These are phyloP conservation scores for Loxodes magnus DNA, from an alignment of 73 alveolate species.

Conservation along the genomic window DNA sequence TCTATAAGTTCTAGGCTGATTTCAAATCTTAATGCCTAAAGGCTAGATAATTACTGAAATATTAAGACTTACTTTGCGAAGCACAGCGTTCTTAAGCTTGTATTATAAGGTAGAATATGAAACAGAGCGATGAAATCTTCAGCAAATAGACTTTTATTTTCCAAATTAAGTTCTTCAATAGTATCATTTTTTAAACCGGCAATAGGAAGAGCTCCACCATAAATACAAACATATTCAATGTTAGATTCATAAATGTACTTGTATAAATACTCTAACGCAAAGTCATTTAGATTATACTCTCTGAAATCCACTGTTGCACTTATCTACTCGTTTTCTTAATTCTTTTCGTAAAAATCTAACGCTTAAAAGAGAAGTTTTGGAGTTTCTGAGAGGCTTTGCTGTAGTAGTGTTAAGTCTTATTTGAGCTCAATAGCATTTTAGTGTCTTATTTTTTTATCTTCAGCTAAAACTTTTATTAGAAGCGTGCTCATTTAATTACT, in stretches of 20 bases:
- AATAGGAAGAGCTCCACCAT: slow-evolving; percentile 8
- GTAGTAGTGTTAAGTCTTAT: background rate
- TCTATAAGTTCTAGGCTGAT: background rate
- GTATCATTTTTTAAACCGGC: background rate
- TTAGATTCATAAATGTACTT: slow-evolving; percentile 3
- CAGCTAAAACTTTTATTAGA: slow-evolving; percentile 9
- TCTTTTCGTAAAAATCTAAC: background rate
- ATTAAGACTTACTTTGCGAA: no score
- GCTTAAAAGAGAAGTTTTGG: background rate
- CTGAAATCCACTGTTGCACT: background rate
- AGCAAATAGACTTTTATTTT: background rate
- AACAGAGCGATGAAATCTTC: slow-evolving; percentile 3
- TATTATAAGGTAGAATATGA: background rate
- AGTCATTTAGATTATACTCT: background rate
- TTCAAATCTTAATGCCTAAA: background rate
- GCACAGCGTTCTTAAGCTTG: background rate
- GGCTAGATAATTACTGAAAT: background rate
- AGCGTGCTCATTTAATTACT: slow-evolving; percentile 6
- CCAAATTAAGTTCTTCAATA: background rate
- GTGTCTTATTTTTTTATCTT: background rate
- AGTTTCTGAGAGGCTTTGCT: background rate
- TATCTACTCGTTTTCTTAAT: background rate
- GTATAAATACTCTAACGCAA: slow-evolving; percentile 6
- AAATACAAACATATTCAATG: background rate
- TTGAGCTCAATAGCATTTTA: background rate